These are phyloP conservation scores for Amanita polypyramis DNA, from an alignment of 768 basidiomycete genomes.

Conservation along the genomic window DNA sequence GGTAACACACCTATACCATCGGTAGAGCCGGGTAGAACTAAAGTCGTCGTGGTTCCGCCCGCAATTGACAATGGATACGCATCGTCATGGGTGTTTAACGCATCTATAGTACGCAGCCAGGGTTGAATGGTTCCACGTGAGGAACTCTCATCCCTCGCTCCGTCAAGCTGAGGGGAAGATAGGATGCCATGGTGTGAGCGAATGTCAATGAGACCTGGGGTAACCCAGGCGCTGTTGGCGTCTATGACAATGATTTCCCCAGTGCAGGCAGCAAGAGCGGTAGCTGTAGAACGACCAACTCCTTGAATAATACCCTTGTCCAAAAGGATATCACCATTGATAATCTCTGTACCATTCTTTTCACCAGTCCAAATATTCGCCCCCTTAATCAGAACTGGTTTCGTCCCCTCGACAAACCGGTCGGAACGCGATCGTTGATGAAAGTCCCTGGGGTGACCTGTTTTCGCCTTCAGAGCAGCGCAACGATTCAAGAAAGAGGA, in stretches of 20 bases:
- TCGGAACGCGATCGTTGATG: conserved; percentile 45
- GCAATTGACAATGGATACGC: conserved; percentile 60
- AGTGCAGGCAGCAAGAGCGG: conserved; percentile 19
- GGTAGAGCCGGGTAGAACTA: conserved; percentile 67
- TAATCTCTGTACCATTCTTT: conserved; percentile 54
- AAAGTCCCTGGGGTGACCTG: conserved; percentile 39
- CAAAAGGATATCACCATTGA: conserved; percentile 58
- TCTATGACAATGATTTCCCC: conserved; percentile 42
- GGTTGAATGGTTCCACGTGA: conserved; percentile 33
- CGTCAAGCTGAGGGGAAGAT: conserved; percentile 39
- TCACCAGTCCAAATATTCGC: conserved; percentile 80
- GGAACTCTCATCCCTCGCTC: conserved; percentile 48
- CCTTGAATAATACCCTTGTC: conserved; percentile 58
- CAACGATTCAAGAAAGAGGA: conserved; percentile 31
- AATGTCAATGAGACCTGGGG: conserved; percentile 62
- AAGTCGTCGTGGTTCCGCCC: conserved; percentile 71
- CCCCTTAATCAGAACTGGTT: conserved; percentile 55
- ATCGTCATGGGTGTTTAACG: conserved; percentile 72
- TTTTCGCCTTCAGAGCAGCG: conserved; percentile 24
- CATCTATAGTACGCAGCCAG: conserved; percentile 70
- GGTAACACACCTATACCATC: conserved; percentile 45
- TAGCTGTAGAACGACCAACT: conserved; percentile 35
- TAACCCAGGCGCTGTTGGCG: conserved; percentile 63
- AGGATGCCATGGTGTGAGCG: conserved; percentile 60
- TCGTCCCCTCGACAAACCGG: conserved; percentile 54